Base-by-base conservation (phyloP, 805 yeast genomes). In the Schwanniomyces pseudopolymorphus region DNA sequence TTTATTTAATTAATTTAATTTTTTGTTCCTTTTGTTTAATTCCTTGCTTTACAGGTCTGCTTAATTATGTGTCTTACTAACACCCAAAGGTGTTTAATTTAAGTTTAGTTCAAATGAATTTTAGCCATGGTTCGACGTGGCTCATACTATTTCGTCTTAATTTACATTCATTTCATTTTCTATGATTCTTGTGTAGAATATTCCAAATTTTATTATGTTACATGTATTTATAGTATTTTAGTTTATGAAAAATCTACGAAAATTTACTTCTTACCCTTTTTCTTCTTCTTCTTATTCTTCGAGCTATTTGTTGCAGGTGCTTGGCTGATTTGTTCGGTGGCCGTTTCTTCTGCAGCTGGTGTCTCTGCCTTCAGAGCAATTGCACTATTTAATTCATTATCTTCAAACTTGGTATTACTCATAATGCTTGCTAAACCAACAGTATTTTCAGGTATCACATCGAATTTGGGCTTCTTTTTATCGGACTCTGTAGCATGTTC, bases 371-470 rank as follows among this genome's bases (percentile, higher is more conserved):
- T 42, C 48, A 41, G 46, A 33, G 36, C 52, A 28, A 25, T 47
- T 33, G 43, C 46, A 45, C 52, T 55, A 42, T 36, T 39, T 40
- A 16, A 36, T 50, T 43, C 55, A 28, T 43, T 59, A 13, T 57
- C 57, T n/a, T 61, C 66, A 44, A 60, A 67, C 49, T 63, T 58
- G 28, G 54, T 53, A 49, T 72, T 72, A 45, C 69, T 60, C 77
- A 73, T 70, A 33, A 73, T 52, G 44, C 74, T 64, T n/a, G 71
- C 63, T 47, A 69, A 61, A 1, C 78, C 78, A 3, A 58, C 54
- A 17, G 57, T 49, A 42, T 65, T 61, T 21, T 49, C 51, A 20
- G 50, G 45, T 27, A 38, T 26, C 19, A 14, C 22, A 9, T 39
- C 44, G 5, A 17, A 24, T 25, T 46, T 44, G 1, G 37, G 5